These are phyloP conservation scores for Gossypium herbaceum DNA, from an alignment of 345 rosid genomes.

Conservation along the genomic window DNA sequence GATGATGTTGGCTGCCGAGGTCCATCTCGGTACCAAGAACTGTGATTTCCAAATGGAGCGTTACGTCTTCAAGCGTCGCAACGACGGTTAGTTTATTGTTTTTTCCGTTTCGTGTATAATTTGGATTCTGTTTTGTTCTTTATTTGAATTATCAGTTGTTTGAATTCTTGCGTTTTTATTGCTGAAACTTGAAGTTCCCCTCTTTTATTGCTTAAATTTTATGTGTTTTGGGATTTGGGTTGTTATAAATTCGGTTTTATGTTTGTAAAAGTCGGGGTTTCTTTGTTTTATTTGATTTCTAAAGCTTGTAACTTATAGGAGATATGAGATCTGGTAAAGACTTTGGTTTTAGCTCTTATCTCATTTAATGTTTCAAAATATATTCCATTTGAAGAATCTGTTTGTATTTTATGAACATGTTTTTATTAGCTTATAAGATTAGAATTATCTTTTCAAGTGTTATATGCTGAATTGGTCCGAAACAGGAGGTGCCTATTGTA, in stretches of 20 bases:
- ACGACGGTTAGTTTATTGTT: neutral
- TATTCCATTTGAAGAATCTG: neutral
- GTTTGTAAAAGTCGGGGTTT: neutral
- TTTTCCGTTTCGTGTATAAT: neutral
- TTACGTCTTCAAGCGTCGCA: slow-evolving; percentile 6
- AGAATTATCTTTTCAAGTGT: neutral
- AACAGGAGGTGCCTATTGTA: neutral
- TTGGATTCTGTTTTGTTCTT: neutral
- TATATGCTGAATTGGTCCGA: neutral
- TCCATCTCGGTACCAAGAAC: slow-evolving; percentile 7
- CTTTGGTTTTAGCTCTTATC: neutral
- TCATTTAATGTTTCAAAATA: neutral
- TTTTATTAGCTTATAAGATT: neutral
- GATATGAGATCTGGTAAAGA: neutral
- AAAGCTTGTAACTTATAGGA: neutral
- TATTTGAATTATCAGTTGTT: neutral
- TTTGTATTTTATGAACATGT: neutral
- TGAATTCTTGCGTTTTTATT: neutral
- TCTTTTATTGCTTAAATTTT: neutral
- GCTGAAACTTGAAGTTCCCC: neutral
- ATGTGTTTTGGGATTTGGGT: neutral
- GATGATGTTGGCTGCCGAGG: slow-evolving; percentile 8
- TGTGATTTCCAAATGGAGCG: slow-evolving; percentile 1
- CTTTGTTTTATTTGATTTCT: neutral
- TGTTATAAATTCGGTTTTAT: neutral